Percentiles rank a stretch among this genome's conserved stretches.
Evolutionary conservation across 176 grass and related monocot genomes (phyloP).

Genomic region (Rhynchospora tenuis): DNA sequence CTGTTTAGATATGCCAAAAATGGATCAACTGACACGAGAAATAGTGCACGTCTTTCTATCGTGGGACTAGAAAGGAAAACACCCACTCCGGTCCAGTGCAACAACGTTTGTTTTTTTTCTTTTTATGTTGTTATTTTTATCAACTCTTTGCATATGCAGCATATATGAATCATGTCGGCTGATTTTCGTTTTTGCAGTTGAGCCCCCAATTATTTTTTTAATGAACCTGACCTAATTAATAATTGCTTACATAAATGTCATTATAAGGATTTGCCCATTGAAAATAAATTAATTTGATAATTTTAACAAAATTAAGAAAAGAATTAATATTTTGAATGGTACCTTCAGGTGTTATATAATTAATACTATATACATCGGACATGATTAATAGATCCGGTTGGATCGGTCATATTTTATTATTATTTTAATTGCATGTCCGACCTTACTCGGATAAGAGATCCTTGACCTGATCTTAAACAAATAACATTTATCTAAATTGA

Average conservation of each 20-base stretch:
- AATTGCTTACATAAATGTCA: not conserved
- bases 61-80: constrained; percentile 34
- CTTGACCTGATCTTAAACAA: too few species aligned
- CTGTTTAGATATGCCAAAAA: constrained; percentile 10
- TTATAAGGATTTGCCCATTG: not conserved
- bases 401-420: too few species aligned
- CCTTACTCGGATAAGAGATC: too few species aligned
- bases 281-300: not conserved
- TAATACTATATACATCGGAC: not conserved
- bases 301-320: not conserved
- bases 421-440: too few species aligned
- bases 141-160: not conserved
- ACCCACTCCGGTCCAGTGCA: constrained; percentile 11
- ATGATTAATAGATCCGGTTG: too few species aligned
- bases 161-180: not conserved
- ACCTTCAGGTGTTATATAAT: not conserved
- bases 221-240: not conserved
- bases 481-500: too few species aligned
- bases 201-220: not conserved
- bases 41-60: constrained; percentile 18
- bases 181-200: not conserved
- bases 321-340: not conserved
- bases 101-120: too few species aligned
- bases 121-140: too few species aligned
- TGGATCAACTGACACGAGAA: not conserved